phyloP scores from a whole-genome alignment of 2,329 filamentous ascomycete species.

The Microsporum canis region DNA sequence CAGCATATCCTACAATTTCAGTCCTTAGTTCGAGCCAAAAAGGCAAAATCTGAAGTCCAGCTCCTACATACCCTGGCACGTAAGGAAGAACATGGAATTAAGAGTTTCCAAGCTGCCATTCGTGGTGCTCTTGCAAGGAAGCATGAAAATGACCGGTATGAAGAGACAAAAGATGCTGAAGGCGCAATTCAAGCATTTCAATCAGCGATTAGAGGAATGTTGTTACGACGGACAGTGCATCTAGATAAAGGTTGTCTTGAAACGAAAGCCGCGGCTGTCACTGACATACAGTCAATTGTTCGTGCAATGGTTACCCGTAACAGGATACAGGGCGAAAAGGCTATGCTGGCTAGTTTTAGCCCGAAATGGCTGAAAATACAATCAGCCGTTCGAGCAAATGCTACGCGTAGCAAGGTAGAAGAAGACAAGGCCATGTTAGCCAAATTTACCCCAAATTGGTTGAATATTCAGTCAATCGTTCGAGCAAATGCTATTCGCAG shows the following conservation, averaged over 20 bases:
- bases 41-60: conserved; percentile 34
- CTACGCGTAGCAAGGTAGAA: conserved; percentile 29
- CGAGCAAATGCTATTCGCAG: conserved; percentile 19
- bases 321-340: conserved; percentile 12
- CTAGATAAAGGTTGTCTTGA: conserved; percentile 15
- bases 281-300: conserved; percentile 22
- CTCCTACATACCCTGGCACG: conserved; percentile 30
- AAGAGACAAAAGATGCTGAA: conserved; percentile 52
- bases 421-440: conserved; percentile 33
- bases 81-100: conserved; percentile 34
- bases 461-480: conserved; percentile 21
- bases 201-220: conserved; percentile 43
- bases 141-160: conserved; percentile 42
- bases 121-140: conserved; percentile 37
- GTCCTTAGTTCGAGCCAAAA: conserved; percentile 57
- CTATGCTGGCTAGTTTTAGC: background rate
- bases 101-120: conserved; percentile 46
- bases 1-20: conserved; percentile 67
- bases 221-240: conserved; percentile 11
- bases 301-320: conserved; percentile 22
- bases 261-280: conserved; percentile 22
- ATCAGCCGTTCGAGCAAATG: conserved; percentile 11
- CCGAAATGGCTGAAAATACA: conserved; percentile 20
- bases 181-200: conserved; percentile 48
- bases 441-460: conserved; percentile 21